Evolutionary conservation across 805 yeast species (phyloP), one percentile per base, ranked within the genome.

Genomic region (Ogataea wickerhamii): DNA sequence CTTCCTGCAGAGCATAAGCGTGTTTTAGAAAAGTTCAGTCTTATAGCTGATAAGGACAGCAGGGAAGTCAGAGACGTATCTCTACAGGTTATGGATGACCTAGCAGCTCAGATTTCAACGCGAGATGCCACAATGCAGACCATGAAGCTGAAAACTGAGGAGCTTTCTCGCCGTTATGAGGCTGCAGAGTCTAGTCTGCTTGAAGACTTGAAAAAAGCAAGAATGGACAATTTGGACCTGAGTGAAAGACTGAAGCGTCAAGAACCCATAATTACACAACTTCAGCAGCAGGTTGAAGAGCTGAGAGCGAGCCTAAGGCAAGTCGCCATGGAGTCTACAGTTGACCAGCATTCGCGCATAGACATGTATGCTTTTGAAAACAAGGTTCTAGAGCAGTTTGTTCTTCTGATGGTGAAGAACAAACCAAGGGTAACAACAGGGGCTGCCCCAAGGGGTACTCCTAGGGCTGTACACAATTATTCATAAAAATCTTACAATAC

Each of bases 1-100:
- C 39, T 55, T 6, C 47, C 49, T 3, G 13, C 18, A 2, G 45
- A 45, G 18, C 38, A 52, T 21, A 57, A 51, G 24, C 36, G 32
- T 13, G 43, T 41, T 4, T 32, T 56, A 20, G 48, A 42, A 24
- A 45, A 39, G 32, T 58, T 50, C 35, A 53, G 49, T 34, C 29
- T 43, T 12, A 47, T 42, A 27, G 56, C 43, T 31, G 44, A 42
- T 43, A 47, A 40, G 38, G 52, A 32, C 33, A 44, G 18, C 28
- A 40, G 46, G 39, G 11, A 32, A 34, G 31, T 41, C 40, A 25
- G 28, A 39, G 37, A 40, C 20, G 34, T 36, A 6, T 52, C 44
- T 13, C 44, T 35, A 3, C 45, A 47, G 22, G 42, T 44, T 3
- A 24, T 41, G 10, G 36, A 34, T 10, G 34, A 38, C 23, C 37